phyloP scores from a whole-genome alignment of 2,329 filamentous ascomycete species.

The Cladosporium oxysporum region DNA sequence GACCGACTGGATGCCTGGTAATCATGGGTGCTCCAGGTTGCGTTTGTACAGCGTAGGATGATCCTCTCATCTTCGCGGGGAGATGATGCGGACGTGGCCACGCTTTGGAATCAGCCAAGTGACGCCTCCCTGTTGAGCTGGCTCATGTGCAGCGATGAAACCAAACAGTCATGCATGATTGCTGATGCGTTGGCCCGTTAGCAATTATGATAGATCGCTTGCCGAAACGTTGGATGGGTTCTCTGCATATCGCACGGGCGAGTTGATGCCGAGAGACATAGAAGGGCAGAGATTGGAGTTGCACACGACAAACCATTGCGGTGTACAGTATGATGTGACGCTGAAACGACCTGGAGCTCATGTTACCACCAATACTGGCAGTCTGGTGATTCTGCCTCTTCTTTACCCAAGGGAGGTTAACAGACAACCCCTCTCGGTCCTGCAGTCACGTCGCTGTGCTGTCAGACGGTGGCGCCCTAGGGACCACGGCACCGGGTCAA shows the following conservation, averaged over 20 bases:
- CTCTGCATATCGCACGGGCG: not conserved
- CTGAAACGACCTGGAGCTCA: not conserved
- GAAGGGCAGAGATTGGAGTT: not conserved
- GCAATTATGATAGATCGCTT: not conserved
- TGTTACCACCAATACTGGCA: not conserved
- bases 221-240: not conserved
- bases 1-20: not conserved
- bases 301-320: not conserved
- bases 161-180: not conserved
- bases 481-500: not conserved
- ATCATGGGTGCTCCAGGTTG: not conserved
- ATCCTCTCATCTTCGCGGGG: not conserved
- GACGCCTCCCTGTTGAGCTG: not conserved
- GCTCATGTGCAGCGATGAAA: slow-evolving; percentile 4
- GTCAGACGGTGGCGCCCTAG: slow-evolving; percentile 4
- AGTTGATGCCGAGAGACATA: not conserved
- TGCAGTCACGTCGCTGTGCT: not conserved
- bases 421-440: not conserved
- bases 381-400: not conserved
- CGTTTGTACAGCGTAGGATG: not conserved
- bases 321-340: not conserved
- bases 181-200: not conserved
- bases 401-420: not conserved
- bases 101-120: not conserved
- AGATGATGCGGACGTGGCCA: not conserved